Conservation (phyloP, 1,284 basidiomycete species). For the Apiotrichum siamense region DNA sequence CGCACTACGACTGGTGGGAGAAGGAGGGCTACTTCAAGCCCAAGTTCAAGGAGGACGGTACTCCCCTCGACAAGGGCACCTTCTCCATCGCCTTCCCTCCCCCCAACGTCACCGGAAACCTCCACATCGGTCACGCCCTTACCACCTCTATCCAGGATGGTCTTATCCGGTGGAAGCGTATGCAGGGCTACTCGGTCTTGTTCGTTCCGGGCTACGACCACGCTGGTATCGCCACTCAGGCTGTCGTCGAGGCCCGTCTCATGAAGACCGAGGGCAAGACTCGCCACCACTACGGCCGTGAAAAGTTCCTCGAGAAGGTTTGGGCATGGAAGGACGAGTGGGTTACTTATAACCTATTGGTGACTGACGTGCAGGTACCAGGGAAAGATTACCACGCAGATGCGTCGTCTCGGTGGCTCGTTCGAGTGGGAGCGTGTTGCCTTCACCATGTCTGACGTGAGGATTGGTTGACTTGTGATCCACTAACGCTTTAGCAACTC, state of each 20-base stretch:
- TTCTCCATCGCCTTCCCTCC: conserved; percentile 92
- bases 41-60: conserved; percentile 57
- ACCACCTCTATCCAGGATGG: conserved; percentile 90
- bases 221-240: conserved; percentile 97
- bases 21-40: conserved; percentile 86
- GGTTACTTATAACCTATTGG: conserved; percentile 31
- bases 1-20: conserved; percentile 99
- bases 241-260: conserved; percentile 91
- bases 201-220: conserved; percentile 97
- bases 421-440: conserved; percentile 91
- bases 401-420: conserved; percentile 82
- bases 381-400: conserved; percentile 79
- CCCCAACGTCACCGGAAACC: conserved; percentile 95
- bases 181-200: conserved; percentile 87
- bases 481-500: conserved; percentile 52
- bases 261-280: conserved; percentile 78
- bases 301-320: conserved; percentile 85
- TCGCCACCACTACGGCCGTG: conserved; percentile 88
- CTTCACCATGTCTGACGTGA: conserved; percentile 90
- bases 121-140: conserved; percentile 95
- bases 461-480: conserved; percentile 25
- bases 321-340: conserved; percentile 97
- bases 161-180: conserved; percentile 87
- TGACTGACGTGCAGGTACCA: conserved; percentile 57
- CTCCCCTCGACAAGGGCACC: conserved; percentile 54